Base-by-base conservation (phyloP, 1,139 yeast genomes). In the Taphrina sp. region DNA sequence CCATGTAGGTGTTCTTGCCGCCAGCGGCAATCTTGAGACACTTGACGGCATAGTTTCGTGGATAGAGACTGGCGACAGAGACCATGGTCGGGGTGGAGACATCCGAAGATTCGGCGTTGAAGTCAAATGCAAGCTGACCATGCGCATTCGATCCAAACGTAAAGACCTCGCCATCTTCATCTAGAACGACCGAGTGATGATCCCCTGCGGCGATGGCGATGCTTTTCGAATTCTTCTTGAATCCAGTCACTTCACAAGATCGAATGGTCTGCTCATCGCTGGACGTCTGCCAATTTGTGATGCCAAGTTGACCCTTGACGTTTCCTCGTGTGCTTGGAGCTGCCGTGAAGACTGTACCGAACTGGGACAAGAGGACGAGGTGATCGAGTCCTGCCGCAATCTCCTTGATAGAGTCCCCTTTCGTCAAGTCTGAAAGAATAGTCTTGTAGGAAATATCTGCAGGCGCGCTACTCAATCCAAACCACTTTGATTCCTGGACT, bases 51-150 rank as follows among this genome's bases (percentile, higher is more conserved):
- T 60, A 62, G 23, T 29, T 51, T 61, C 69, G 69, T 43, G 70
- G 69, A 62, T 74, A 70, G 63, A 76, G 70, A 47, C 68, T 65
- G 46, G 70, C 60, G 60, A 77, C 65, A 44, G 77, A 75, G 3
- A 83, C 71, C 59, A 72, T 72, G 44, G 77, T 77, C 0, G 97
- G 97, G 35, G 82, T 77, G 1, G 95, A 80, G 52, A 83, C 76
- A 52, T 77, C 72, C 62, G 85, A 88, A 10, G 85, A 80, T 57
- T 80, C 80, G 24, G 79, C 74, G 26, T 34, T 51, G 51, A 84
- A 82, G 5, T 82, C 81, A 47, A 79, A 74, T n/a, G 90, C 95
- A 60, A 94, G 75, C 66, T 92, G 92, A 22, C 98, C 97, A 66
- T 72, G 79, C 1, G 79, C 73, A 67, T 92, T 92, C 59, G 79